Base-by-base conservation (phyloP, 495 filamentous ascomycete genomes). In the Evansstolkia leycettana region DNA sequence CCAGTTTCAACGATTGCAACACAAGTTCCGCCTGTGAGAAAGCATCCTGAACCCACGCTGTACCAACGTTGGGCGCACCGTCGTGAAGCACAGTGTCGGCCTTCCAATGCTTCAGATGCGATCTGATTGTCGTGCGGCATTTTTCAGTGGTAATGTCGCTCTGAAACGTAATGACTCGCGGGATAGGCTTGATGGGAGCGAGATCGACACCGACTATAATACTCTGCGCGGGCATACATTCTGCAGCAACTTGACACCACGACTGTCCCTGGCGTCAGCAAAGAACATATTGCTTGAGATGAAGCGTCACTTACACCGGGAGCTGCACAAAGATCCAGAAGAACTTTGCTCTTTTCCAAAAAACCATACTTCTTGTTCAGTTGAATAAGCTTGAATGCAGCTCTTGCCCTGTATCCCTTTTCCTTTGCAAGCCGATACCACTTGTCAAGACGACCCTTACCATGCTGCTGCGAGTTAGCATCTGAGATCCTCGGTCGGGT, bases 341-440 rank as follows among this genome's bases (percentile, higher is more conserved):
- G 67, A 37, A 96, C 92, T 61, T 83, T 94, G 60, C 84, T 87
- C 66, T 89, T 88, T 58, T 95, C 86, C 41, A 99, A 69, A 60
- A 99, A 96, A 41, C 84, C 80, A 78, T 92, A 96, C 51, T 94
- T 96, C 63, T 94, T 93, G 66, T 99, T 99, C 47, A 99, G 69
- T 55, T 99, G 90, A 37, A 99, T 87, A 44, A 99, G 59, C 67
- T 99, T 99, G 76, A 99, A 99, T 6, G 90, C 90, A 46, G 90
- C 87, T 64, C 90, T 73, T 27, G 90, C 92, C 46, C 90, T 68
- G 63, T 99, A 99, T 34, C 92, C 90, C 62, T 96, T 96, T 58
- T 99, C 90, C 57, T 96, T 96, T 40, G 90, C 92, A 42, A 99
- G 73, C 48, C 82, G 82, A 63, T 83, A 83, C 86, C 87, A 96